Evolutionary conservation across 305 asterid species (phyloP).

Genomic region (Vinca major): DNA sequence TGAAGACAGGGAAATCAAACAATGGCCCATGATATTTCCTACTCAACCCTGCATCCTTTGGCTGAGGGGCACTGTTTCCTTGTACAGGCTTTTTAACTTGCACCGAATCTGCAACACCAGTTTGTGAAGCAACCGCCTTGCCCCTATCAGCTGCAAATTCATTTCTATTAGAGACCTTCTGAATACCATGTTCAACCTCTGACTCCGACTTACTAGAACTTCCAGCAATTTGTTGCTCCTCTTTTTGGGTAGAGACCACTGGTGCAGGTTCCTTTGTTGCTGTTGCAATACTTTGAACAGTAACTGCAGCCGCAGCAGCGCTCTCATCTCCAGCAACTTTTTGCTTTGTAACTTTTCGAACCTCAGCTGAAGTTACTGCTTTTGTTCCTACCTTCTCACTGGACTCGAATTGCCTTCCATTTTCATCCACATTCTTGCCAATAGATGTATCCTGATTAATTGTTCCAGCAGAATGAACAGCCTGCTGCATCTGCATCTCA

Average conservation of each 20-base stretch:
- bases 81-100: conserved; percentile 61
- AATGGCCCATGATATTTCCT: conserved; percentile 97
- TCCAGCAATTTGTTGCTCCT: conserved; percentile 51
- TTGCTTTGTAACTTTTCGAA: conserved; percentile 36
- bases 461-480: conserved; percentile 32
- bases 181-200: conserved; percentile 46
- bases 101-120: conserved; percentile 44
- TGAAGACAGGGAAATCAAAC: conserved; percentile 93
- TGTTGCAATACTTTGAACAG: conserved; percentile 31
- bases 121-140: conserved; percentile 51
- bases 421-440: conserved; percentile 48
- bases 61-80: conserved; percentile 45
- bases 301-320: conserved; percentile 31
- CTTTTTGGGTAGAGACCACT: conserved; percentile 50
- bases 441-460: conserved; percentile 44
- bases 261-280: conserved; percentile 48
- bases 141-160: conserved; percentile 68
- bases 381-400: conserved; percentile 48
- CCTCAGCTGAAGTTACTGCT: conserved; percentile 33
- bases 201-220: conserved; percentile 49
- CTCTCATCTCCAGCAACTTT: conserved; percentile 47
- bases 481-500: conserved; percentile 56
- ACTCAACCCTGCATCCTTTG: conserved; percentile 61
- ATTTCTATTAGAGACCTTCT: conserved; percentile 44
- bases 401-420: conserved; percentile 36